These are phyloP conservation scores for Debaryomyces prosopidis DNA, from an alignment of 805 yeast species.

Conservation along the genomic window DNA sequence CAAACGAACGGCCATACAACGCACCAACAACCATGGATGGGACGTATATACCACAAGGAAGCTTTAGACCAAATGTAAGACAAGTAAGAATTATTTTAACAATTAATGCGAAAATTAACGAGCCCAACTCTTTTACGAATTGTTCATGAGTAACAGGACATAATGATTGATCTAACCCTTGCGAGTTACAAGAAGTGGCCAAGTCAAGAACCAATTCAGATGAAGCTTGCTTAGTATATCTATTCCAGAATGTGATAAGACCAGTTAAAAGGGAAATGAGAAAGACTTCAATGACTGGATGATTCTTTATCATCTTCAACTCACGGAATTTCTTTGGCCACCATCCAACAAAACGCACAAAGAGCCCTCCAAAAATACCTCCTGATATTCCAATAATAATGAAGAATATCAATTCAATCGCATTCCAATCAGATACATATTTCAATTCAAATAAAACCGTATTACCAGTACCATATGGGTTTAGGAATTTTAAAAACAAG, in stretches of 20 bases:
- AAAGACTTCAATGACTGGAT: slow-evolving; percentile 48
- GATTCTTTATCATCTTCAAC: slow-evolving; percentile 27
- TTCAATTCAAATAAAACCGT: slow-evolving; percentile 54
- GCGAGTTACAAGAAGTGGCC: slow-evolving; percentile 49
- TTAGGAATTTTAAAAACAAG: slow-evolving; percentile 49
- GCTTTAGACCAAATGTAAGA: slow-evolving; percentile 56
- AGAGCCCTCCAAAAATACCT: slow-evolving; percentile 53
- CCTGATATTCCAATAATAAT: slow-evolving; percentile 52
- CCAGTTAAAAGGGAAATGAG: slow-evolving; percentile 48
- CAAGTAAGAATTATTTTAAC: slow-evolving; percentile 48
- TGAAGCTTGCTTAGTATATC: slow-evolving; percentile 49
- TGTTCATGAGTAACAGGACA: slow-evolving; percentile 27
- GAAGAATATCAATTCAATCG: slow-evolving; percentile 47
- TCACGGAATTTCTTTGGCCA: slow-evolving; percentile 44
- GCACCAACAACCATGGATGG: slow-evolving; percentile 69
- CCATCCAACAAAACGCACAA: slow-evolving; percentile 48
- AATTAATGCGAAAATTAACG: slow-evolving; percentile 41
- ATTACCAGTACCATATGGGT: slow-evolving; percentile 62
- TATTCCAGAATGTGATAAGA: slow-evolving; percentile 46
- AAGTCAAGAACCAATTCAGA: slow-evolving; percentile 50
- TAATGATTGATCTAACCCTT: slow-evolving; percentile 24
- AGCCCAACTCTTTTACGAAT: slow-evolving; percentile 29
- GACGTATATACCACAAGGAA: slow-evolving; percentile 62
- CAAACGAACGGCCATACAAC: slow-evolving; percentile 53
- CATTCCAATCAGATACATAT: slow-evolving; percentile 53